These are phyloP conservation scores for Russula ochroleuca DNA, from an alignment of 768 basidiomycete genomes.

Conservation along the genomic window DNA sequence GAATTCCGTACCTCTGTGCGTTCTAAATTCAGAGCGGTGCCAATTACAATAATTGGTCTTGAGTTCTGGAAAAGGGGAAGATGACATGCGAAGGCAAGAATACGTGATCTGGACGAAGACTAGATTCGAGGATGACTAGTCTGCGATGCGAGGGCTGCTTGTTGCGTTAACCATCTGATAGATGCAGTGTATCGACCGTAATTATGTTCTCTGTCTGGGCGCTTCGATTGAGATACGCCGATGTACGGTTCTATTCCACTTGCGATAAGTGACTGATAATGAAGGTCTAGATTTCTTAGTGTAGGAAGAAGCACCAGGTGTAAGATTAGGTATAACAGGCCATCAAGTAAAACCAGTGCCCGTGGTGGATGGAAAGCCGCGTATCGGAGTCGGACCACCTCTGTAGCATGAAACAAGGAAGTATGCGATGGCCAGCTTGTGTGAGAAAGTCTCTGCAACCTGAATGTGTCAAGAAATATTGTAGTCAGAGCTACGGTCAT, in stretches of 20 bases:
- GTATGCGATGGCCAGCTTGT: no score
- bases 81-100: constrained; percentile 20
- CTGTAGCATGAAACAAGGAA: background rate
- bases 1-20: constrained; percentile 1
- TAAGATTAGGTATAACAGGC: background rate
- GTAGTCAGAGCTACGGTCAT: background rate
- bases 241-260: no score
- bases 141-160: no score
- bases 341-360: background rate
- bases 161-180: no score
- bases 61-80: background rate
- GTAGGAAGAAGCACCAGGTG: background rate
- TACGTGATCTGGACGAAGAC: background rate
- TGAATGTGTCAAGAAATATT: no score
- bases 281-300: background rate
- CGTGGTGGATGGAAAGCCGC: background rate
- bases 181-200: no score
- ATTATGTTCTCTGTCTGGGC: no score
- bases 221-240: no score
- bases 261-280: no score
- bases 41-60: background rate
- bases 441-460: no score
- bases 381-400: background rate
- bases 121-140: no score
- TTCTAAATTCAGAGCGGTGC: background rate